These are phyloP conservation scores for Kluyveromyces marxianus DNA, from an alignment of 1,139 yeast genomes.

Conservation along the genomic window DNA sequence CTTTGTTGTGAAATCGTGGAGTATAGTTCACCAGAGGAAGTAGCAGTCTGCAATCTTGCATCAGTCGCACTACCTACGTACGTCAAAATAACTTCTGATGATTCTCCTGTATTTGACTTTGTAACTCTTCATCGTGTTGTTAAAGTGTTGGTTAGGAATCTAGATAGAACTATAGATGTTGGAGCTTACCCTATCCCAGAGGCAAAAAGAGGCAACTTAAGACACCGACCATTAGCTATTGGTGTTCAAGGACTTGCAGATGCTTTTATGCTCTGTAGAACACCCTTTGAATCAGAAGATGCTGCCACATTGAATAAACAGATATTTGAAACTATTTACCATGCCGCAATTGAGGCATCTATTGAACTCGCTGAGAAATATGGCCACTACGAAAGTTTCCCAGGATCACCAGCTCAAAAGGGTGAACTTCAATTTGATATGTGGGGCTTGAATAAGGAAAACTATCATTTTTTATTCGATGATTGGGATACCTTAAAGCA, in stretches of 20 bases:
- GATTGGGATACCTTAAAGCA: constrained; percentile 69
- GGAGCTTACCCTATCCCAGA: constrained; percentile 71
- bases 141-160: constrained; percentile 64
- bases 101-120: constrained; percentile 50
- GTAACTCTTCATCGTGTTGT: constrained; percentile 62
- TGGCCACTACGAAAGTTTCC: constrained; percentile 61
- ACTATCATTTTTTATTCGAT: constrained; percentile 36
- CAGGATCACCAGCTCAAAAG: constrained; percentile 76
- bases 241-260: constrained; percentile 93
- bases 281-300: constrained; percentile 71
- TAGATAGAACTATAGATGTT: constrained; percentile 70
- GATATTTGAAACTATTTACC: constrained; percentile 84
- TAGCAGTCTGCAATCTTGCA: constrained; percentile 86
- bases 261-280: constrained; percentile 59
- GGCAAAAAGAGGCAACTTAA: constrained; percentile 60
- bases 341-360: constrained; percentile 77
- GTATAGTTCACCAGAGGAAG: constrained; percentile 78
- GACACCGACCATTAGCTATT: constrained; percentile 77
- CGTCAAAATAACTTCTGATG: constrained; percentile 32
- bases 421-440: constrained; percentile 74
- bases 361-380: constrained; percentile 56
- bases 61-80: constrained; percentile 78
- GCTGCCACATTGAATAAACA: constrained; percentile 70
- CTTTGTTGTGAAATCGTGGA: constrained; percentile 88
- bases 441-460: constrained; percentile 44